These are phyloP conservation scores for Clarireedia monteithiana DNA, from an alignment of 2,329 filamentous ascomycete species.

Conservation along the genomic window DNA sequence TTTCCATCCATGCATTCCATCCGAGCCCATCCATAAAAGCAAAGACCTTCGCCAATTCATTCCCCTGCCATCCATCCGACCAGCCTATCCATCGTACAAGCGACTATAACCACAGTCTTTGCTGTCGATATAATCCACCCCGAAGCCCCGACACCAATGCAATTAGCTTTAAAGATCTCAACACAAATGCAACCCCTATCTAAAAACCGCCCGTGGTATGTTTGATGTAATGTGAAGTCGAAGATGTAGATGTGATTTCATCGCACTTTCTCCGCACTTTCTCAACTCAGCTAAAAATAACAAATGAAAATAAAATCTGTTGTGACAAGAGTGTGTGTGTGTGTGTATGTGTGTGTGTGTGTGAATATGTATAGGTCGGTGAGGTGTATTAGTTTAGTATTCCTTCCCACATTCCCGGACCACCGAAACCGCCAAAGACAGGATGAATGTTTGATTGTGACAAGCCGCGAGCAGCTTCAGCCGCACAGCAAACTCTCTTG, in stretches of 20 bases:
- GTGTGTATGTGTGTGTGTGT: constrained; percentile 9
- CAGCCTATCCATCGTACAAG: neutral
- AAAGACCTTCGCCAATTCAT: too few relatives aligned
- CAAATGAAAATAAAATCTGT: constrained; percentile 13
- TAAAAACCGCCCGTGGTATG: constrained; percentile 8
- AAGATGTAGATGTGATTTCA: neutral
- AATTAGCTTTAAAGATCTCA: constrained; percentile 1
- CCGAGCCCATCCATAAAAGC: too few relatives aligned
- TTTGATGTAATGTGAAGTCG: constrained; percentile 1
- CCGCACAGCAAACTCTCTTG: constrained; percentile 61
- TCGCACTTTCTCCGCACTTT: constrained; percentile 6
- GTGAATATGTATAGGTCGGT: constrained; percentile 10
- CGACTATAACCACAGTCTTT: neutral
- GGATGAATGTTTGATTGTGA: constrained; percentile 41
- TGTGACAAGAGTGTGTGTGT: constrained; percentile 9
- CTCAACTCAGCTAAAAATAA: constrained; percentile 2
- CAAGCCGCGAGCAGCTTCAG: constrained; percentile 45
- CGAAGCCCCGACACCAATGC: neutral
- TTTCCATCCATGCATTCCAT: too few relatives aligned
- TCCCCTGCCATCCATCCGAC: too few relatives aligned
- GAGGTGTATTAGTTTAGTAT: constrained; percentile 41
- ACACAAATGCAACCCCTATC: constrained; percentile 6
- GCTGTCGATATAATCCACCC: neutral
- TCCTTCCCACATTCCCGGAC: constrained; percentile 59
- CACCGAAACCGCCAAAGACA: constrained; percentile 42